Base-by-base conservation (phyloP, 257 asterid genomes). In the Vinca minor region DNA sequence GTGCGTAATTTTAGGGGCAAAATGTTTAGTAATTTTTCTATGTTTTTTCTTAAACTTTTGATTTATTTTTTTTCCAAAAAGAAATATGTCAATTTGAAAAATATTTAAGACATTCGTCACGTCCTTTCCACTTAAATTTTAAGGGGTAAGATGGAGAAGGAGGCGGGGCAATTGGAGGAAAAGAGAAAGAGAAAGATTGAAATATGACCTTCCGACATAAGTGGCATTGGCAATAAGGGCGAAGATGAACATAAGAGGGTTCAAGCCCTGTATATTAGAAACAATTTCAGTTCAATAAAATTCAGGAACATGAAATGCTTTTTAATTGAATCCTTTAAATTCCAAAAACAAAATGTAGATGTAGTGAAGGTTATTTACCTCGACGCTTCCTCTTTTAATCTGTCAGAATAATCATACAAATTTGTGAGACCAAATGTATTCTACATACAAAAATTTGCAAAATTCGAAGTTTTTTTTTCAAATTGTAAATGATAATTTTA, bases 231-330 rank as follows among this genome's bases (percentile, higher is more conserved):
- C 95, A 67, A 74, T 54, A 42, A 88, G 86, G 36, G 98, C 96
- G 66, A 91, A 91, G 75, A 88, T 62, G 53, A 91, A 91, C 98
- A 91, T 84, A 56, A 91, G 77, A 42, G 96, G 98, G 75, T 83
- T 91, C 85, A 91, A 75, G 53, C 98, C 98, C 95, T 86, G 61
- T 17, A 32, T 17, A 32, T 17, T 6, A 28, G 62, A 21, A 57
- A 12, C 41, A 1, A 53, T 21, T 36, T 26, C 32, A 48, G 23
- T 4, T 18, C 52, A 54, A 45, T 48, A 44, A 26, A 2, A 28
- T 26, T 17, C 8, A 4, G 26, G 3, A 1, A 47, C 1, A 11
- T 6, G 1, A 7, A 20, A 8, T 1, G 8, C 28, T 20, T 20
- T 21, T 20, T 49, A n/a, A 2, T 38, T 5, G 44, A 38, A 38